Conservation (phyloP, 371 early-diverging fungal species). For the Chytridiales sp. region DNA sequence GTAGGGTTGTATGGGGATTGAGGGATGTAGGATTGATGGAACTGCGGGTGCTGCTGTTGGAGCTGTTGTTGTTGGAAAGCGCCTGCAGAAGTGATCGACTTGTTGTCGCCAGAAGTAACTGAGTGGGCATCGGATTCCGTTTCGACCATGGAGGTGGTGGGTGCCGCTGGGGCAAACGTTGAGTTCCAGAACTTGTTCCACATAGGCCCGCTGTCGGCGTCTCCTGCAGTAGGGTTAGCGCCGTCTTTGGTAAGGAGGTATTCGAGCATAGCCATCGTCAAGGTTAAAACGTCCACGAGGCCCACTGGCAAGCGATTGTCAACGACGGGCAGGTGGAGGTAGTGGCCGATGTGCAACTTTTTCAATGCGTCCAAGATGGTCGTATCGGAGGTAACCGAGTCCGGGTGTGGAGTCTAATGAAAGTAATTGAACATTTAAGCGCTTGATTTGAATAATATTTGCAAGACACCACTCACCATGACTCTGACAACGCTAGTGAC, state of each 20-base stretch:
- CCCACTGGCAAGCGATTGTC: slow-evolving; percentile 64
- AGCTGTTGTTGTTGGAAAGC: not conserved
- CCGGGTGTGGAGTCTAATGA: slow-evolving; percentile 87
- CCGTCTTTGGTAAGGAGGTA: slow-evolving; percentile 37
- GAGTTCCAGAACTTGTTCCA: slow-evolving; percentile 58
- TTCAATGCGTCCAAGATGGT: slow-evolving; percentile 91
- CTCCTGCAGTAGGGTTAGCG: not conserved
- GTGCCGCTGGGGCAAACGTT: slow-evolving; percentile 48
- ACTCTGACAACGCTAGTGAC: slow-evolving; percentile 93
- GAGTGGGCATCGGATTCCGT: slow-evolving; percentile 46
- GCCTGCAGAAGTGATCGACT: slow-evolving; percentile 10
- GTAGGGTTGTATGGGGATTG: slow-evolving; percentile 1
- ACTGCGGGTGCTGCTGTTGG: slow-evolving; percentile 12
- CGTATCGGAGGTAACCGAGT: slow-evolving; percentile 79
- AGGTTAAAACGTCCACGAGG: slow-evolving; percentile 86
- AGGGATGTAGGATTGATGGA: slow-evolving; percentile 4
- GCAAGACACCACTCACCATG: slow-evolving; percentile 55
- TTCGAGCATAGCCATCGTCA: slow-evolving; percentile 65
- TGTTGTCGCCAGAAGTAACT: slow-evolving; percentile 22
- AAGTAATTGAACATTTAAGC: not conserved
- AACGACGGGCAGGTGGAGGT: slow-evolving; percentile 92
- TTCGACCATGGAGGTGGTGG: slow-evolving; percentile 12
- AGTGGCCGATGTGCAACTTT: slow-evolving; percentile 94
- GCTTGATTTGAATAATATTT: not conserved
- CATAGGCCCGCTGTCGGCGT: slow-evolving; percentile 36